phyloP scores from a whole-genome alignment of 2,329 filamentous ascomycete genomes.

The Monosporascus sp. region DNA sequence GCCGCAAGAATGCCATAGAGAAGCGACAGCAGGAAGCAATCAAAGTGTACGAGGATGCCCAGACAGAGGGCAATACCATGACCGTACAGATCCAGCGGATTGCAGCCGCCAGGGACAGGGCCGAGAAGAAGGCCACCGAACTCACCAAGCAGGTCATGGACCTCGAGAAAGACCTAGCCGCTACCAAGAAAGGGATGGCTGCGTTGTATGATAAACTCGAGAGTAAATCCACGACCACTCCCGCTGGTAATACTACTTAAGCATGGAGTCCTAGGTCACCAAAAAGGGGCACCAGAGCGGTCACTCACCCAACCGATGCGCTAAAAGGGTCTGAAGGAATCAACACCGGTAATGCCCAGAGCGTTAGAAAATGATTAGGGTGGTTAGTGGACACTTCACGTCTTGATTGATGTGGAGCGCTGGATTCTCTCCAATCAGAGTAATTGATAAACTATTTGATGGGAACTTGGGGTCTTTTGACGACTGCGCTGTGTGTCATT shows the following conservation, averaged over 20 bases:
- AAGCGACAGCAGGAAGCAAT: slow-evolving; percentile 9
- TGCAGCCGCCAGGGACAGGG: neutral
- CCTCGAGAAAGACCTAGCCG: neutral
- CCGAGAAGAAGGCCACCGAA: neutral
- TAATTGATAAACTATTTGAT: too few species aligned
- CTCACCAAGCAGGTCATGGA: neutral
- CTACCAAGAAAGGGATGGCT: neutral
- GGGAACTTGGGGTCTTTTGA: too few species aligned
- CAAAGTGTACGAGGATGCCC: slow-evolving; percentile 11
- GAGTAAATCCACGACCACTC: neutral
- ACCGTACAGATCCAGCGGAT: neutral
- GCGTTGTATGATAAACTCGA: neutral
- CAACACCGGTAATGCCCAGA: too few species aligned
- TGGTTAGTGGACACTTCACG: too few species aligned
- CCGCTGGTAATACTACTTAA: neutral
- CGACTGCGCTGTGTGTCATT: too few species aligned
- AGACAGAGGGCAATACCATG: neutral
- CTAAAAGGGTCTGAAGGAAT: too few species aligned
- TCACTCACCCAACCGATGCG: too few species aligned
- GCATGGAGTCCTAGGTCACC: too few species aligned
- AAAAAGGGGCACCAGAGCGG: too few species aligned
- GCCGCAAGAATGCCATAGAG: slow-evolving; percentile 10
- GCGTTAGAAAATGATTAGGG: too few species aligned
- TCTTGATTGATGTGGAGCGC: too few species aligned
- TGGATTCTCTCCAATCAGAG: too few species aligned